A percentile compares a stretch with the other conserved stretches of the same genome.
These are phyloP conservation scores for Alternaria atra DNA, from an alignment of 2,329 filamentous ascomycete genomes.

Conservation along the genomic window DNA sequence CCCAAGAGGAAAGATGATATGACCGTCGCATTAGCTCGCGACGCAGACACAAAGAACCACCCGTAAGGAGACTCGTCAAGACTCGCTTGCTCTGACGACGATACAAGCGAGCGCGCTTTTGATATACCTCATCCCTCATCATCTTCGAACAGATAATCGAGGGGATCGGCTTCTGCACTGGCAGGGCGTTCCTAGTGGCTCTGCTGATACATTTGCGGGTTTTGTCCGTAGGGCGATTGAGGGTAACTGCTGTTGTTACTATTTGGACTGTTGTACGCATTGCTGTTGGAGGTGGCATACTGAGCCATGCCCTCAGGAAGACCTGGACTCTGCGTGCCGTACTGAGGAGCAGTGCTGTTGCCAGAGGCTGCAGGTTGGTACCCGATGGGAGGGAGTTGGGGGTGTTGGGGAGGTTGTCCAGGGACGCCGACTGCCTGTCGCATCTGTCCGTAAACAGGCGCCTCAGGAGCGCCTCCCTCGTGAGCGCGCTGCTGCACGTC, in stretches of 20 bases:
- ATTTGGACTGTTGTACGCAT: slow-evolving; percentile 55
- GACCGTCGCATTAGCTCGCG: slow-evolving; percentile 35
- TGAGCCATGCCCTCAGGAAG: slow-evolving; percentile 61
- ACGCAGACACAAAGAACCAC: slow-evolving; percentile 36
- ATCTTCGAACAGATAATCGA: slow-evolving; percentile 1
- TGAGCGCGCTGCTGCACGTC: slow-evolving; percentile 62
- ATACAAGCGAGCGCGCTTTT: slow-evolving; percentile 24
- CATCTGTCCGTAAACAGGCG: slow-evolving; percentile 56
- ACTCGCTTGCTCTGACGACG: slow-evolving; percentile 16
- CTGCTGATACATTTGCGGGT: slow-evolving; percentile 60
- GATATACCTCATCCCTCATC: slow-evolving; percentile 9
- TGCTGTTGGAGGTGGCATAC: slow-evolving; percentile 55
- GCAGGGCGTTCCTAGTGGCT: slow-evolving; percentile 40
- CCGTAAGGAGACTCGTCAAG: slow-evolving; percentile 38
- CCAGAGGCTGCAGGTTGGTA: slow-evolving; percentile 59
- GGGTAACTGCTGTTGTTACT: slow-evolving; percentile 59
- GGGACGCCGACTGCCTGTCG: slow-evolving; percentile 55
- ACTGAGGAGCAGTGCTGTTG: slow-evolving; percentile 55
- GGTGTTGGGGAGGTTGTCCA: slow-evolving; percentile 56
- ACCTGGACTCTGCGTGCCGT: slow-evolving; percentile 56
- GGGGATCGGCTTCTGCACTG: neutral
- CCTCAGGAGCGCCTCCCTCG: slow-evolving; percentile 61
- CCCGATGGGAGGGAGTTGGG: slow-evolving; percentile 61
- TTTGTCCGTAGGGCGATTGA: slow-evolving; percentile 60
- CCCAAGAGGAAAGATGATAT: slow-evolving; percentile 41